phyloP scores from a whole-genome alignment of 805 yeast genomes.

The Torulaspora indica region DNA sequence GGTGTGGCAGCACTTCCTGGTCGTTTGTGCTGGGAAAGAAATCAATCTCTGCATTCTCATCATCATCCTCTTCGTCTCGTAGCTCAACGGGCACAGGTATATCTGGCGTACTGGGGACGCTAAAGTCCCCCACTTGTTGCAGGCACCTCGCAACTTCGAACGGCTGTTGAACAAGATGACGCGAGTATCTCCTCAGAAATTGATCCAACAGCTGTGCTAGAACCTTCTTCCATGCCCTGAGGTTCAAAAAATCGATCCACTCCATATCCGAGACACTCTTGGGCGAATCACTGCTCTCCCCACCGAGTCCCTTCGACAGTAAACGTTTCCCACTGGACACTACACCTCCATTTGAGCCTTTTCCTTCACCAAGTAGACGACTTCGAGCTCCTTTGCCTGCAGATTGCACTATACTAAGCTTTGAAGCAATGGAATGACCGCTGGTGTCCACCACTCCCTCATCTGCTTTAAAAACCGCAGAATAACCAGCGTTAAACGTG shows the following conservation, averaged over 20 bases:
- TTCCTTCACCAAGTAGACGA: conserved; percentile 3
- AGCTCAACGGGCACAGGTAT: conserved; percentile 12
- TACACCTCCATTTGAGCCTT: conserved; percentile 6
- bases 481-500: conserved; percentile 59
- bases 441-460: conserved; percentile 53
- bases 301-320: conserved; percentile 19
- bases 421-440: conserved; percentile 40
- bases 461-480: conserved; percentile 56
- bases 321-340: conserved; percentile 14
- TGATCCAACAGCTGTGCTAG: conserved; percentile 54
- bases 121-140: conserved; percentile 72
- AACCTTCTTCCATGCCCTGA: conserved; percentile 52
- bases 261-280: conserved; percentile 47
- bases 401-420: conserved; percentile 33
- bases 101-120: conserved; percentile 19
- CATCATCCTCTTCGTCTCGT: conserved; percentile 18
- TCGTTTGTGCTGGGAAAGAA: conserved; percentile 18
- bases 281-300: conserved; percentile 22
- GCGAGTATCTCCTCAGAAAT: conserved; percentile 63
- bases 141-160: conserved; percentile 76
- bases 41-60: conserved; percentile 25
- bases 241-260: conserved; percentile 60
- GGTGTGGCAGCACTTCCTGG: conserved; percentile 22
- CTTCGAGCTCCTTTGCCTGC: conserved; percentile 14
- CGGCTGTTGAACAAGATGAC: conserved; percentile 74